Percentiles rank a stretch among this genome's conserved stretches.
Evolutionary conservation across 192 early-diverging fungal species (phyloP).

Genomic region (Coemansia sp.): DNA sequence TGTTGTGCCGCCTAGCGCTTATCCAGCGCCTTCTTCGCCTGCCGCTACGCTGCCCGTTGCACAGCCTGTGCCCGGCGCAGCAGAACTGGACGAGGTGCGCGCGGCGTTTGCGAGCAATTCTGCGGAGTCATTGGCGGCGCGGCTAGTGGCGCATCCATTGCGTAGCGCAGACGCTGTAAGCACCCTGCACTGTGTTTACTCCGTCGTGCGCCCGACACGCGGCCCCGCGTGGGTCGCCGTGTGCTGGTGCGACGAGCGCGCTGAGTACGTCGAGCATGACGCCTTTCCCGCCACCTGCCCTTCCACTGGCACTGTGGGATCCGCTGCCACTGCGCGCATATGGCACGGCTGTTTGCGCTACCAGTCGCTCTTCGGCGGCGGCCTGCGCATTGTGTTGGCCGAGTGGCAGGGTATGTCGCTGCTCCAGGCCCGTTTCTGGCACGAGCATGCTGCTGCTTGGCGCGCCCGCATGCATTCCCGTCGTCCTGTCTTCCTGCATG

Average conservation of each 20-base stretch:
- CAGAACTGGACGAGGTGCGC: conserved; percentile 30
- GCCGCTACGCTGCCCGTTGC: not conserved
- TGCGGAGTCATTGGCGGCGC: conserved; percentile 3
- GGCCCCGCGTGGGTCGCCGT: conserved; percentile 29
- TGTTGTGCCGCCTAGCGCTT: conserved; percentile 3
- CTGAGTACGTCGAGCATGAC: conserved; percentile 48
- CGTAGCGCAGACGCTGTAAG: conserved; percentile 21
- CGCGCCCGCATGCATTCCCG: not conserved
- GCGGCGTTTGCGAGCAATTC: conserved; percentile 13
- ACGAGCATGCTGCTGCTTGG: conserved; percentile 14
- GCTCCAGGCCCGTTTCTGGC: conserved; percentile 29
- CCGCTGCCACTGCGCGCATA: conserved; percentile 22
- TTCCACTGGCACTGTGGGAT: not conserved
- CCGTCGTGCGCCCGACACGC: not conserved
- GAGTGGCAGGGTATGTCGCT: conserved; percentile 42
- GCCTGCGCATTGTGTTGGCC: conserved; percentile 35
- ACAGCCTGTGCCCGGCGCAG: not conserved
- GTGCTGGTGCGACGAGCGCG: conserved; percentile 55
- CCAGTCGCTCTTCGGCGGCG: conserved; percentile 30
- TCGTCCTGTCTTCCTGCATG: conserved; percentile 7
- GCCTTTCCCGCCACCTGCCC: conserved; percentile 10
- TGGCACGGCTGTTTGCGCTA: conserved; percentile 45
- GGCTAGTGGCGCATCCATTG: conserved; percentile 33
- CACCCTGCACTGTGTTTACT: conserved; percentile 48
- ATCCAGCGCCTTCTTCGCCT: not conserved